Percentiles rank a stretch among this genome's conserved stretches.
These are phyloP conservation scores for Claviceps paspali DNA, from an alignment of 2,329 filamentous ascomycete genomes.

Conservation along the genomic window DNA sequence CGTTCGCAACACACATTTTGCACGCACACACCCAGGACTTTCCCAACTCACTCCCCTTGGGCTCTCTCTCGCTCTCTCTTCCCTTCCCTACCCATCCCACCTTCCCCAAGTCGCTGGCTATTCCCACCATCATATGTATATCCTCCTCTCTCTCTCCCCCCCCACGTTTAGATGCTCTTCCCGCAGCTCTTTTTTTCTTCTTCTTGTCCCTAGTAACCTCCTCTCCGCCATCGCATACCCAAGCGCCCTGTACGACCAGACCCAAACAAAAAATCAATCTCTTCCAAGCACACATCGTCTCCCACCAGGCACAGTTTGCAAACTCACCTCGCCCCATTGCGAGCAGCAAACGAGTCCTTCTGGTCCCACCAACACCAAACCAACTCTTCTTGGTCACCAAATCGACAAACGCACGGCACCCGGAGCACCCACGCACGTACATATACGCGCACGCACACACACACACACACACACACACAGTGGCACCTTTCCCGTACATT, in stretches of 20 bases:
- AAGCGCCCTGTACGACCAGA: background rate
- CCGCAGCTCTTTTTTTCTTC: background rate
- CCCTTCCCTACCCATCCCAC: slow-evolving; percentile 6
- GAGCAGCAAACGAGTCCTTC: background rate
- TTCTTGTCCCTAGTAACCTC: slow-evolving; percentile 1
- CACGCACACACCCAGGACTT: no score
- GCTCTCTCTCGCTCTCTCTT: no score
- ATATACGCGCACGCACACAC: no score
- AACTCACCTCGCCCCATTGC: background rate
- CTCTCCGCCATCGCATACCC: background rate
- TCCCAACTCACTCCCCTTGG: slow-evolving; percentile 6
- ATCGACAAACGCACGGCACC: no score
- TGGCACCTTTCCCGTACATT: no score
- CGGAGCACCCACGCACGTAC: no score
- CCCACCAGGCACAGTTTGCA: background rate
- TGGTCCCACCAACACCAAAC: background rate
- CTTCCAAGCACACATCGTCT: background rate
- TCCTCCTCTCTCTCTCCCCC: slow-evolving; percentile 8
- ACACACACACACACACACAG: no score
- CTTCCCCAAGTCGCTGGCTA: slow-evolving; percentile 3
- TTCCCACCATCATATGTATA: slow-evolving; percentile 7
- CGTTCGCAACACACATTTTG: no score
- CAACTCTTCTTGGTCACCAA: no score
- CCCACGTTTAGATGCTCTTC: slow-evolving; percentile 5
- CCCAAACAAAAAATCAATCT: background rate